Conservation (phyloP, 2,329 filamentous ascomycete species). For the Calonectria pauciramosa region DNA sequence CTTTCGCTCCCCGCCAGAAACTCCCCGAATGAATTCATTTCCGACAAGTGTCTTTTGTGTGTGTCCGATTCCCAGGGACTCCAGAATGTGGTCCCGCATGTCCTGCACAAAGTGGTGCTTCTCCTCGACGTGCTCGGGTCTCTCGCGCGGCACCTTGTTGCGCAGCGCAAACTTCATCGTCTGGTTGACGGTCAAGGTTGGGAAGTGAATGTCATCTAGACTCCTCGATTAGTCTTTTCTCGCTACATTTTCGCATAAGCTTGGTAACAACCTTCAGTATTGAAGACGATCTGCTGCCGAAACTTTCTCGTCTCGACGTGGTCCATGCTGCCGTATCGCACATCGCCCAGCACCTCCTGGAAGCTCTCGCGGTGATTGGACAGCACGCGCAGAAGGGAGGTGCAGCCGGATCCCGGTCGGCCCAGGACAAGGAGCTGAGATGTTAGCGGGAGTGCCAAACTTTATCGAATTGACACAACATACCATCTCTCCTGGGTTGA, state of each 20-base stretch:
- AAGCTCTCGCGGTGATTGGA: constrained; percentile 48
- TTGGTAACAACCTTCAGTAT: constrained; percentile 51
- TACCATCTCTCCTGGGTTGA: constrained; percentile 59
- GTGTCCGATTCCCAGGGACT: constrained; percentile 75
- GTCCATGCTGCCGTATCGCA: constrained; percentile 45
- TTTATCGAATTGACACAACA: background rate
- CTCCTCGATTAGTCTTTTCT: background rate
- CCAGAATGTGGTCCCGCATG: constrained; percentile 54
- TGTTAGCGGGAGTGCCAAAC: background rate
- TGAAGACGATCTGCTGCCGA: constrained; percentile 49
- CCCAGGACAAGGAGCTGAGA: constrained; percentile 49
- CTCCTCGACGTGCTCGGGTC: constrained; percentile 54
- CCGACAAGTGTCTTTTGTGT: constrained; percentile 73
- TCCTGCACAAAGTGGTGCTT: constrained; percentile 48
- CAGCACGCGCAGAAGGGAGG: constrained; percentile 47
- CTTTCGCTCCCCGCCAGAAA: constrained; percentile 75
- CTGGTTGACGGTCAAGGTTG: constrained; percentile 74
- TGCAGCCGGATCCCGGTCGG: constrained; percentile 50
- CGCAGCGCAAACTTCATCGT: constrained; percentile 75
- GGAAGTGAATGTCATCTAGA: constrained; percentile 71
- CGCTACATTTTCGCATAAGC: background rate
- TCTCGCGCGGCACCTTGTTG: constrained; percentile 71
- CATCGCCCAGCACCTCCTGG: constrained; percentile 44
- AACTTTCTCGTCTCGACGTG: constrained; percentile 41
- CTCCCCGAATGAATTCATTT: constrained; percentile 71